Percentiles rank a stretch among this genome's conserved stretches.
Conservation (phyloP, 2,329 filamentous ascomycete species). For the Fusarium brevicatenulatum region DNA sequence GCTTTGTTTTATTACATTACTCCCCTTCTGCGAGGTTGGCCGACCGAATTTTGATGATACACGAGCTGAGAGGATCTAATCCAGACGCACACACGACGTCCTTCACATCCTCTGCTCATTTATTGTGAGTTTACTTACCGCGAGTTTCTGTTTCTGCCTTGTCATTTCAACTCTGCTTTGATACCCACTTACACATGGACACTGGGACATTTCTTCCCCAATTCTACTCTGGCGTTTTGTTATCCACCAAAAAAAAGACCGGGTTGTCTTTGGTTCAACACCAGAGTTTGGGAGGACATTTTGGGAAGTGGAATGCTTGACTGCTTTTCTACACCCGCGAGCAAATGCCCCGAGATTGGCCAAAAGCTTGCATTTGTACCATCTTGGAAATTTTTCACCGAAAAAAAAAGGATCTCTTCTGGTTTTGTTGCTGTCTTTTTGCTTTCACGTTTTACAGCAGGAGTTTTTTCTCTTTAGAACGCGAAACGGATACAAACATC, state of each 20-base stretch:
- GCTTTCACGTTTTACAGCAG: constrained; percentile 31
- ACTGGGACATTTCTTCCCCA: constrained; percentile 28
- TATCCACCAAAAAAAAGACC: constrained; percentile 21
- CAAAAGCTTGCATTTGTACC: constrained; percentile 30
- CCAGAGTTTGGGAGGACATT: constrained; percentile 17
- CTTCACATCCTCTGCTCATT: constrained; percentile 46
- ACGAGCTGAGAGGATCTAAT: constrained; percentile 55
- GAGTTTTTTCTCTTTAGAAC: constrained; percentile 42
- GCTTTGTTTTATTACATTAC: constrained; percentile 52
- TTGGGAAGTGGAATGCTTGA: constrained; percentile 35
- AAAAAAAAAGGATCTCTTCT: constrained; percentile 37
- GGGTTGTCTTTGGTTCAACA: constrained; percentile 31
- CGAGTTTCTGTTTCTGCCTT: constrained; percentile 33
- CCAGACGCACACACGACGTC: constrained; percentile 34
- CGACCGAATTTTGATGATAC: constrained; percentile 57
- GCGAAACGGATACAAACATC: constrained; percentile 39
- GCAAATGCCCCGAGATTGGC: constrained; percentile 39
- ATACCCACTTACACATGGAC: constrained; percentile 36
- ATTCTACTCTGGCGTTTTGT: constrained; percentile 41
- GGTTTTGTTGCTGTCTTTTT: constrained; percentile 31
- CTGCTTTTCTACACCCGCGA: constrained; percentile 36
- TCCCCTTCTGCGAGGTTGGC: constrained; percentile 65
- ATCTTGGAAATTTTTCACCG: constrained; percentile 26
- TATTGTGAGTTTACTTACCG: constrained; percentile 35
- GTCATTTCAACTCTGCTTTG: constrained; percentile 40